Conservation (phyloP, 257 asterid species). For the Linderniella brevidens region DNA sequence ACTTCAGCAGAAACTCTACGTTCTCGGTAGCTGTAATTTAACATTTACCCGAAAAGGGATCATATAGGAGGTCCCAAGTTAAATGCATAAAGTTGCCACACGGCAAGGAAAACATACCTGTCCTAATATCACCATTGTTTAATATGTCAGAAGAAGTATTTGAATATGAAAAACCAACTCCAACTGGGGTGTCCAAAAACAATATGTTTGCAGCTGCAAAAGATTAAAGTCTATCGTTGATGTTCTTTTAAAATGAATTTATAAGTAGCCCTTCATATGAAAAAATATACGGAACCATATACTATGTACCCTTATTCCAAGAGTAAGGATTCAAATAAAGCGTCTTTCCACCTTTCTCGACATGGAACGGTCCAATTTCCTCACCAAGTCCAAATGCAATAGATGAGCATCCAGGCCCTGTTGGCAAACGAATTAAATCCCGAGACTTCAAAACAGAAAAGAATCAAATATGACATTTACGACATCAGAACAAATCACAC, state of each 20-base stretch:
- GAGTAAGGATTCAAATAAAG: constrained; percentile 76
- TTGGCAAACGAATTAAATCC: constrained; percentile 11
- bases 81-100: constrained; percentile 1
- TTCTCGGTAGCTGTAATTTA: constrained; percentile 64
- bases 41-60: constrained; percentile 12
- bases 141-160: constrained; percentile 61
- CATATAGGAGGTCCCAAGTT: constrained; percentile 5
- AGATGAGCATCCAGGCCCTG: constrained; percentile 98
- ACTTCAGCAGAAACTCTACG: constrained; percentile 45
- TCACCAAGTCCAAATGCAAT: constrained; percentile 87
- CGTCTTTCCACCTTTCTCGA: constrained; percentile 81
- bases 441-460: neutral
- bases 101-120: constrained; percentile 32
- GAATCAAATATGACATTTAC: neutral
- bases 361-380: constrained; percentile 90
- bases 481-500: neutral
- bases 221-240: constrained; percentile 7
- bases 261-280: neutral
- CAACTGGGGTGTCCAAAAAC: constrained; percentile 89
- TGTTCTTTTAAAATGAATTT: constrained; percentile 1
- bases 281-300: neutral
- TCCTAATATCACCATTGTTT: constrained; percentile 72
- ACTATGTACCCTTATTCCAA: constrained; percentile 68
- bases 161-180: constrained; percentile 91
- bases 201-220: constrained; percentile 73